Base-by-base conservation (phyloP, 1,284 basidiomycete species). In the Butyriboletus regius region DNA sequence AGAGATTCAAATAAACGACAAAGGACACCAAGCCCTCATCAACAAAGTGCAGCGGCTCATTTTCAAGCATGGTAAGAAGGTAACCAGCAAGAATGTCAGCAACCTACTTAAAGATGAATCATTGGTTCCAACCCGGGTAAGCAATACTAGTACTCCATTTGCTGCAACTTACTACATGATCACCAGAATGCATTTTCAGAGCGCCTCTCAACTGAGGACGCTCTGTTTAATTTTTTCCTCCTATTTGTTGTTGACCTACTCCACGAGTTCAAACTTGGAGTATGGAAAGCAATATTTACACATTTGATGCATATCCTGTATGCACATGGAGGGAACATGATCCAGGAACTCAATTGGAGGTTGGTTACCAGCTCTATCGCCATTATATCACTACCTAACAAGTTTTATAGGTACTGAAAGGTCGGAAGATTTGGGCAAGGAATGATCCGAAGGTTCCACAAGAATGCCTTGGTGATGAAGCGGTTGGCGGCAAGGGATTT, bases 401-500 rank as follows among this genome's bases (percentile, higher is more conserved):
- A 17, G 17, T 5, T 28, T 26, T 5, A n/a, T 8, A 61, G 54
- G 5, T 61, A 53, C 9, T 17, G 10, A 0, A 2, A 13, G 1
- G 28, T 60, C 0, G 7, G 8, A 0, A 44, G 44, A 0, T 58
- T 55, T 29, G 41, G 44, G 1, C 1, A 15, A 1, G 50, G 43
- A 4, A 56, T 40, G 0, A 60, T 62, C 5, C 3, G 12, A 1
- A 12, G 6, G 5, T 61, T 60, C 24, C 35, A 42, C n/a, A 51
- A 51, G 15, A 60, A 61, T 35, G 35, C 40, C 0, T 62, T 48
- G 2, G 18, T 13, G 0, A 58, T 63, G 55, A 62, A 62, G 2
- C 1, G 17, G 0, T 29, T 56, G 0, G 54, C 53, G 0, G 57
- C 49, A 0, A 13, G 49, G 1, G 58, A 62, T 6, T 62, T 52